Percentiles rank a stretch among this genome's conserved stretches.
These are phyloP conservation scores for Westerdykella ornata DNA, from an alignment of 2,329 filamentous ascomycete genomes.

Conservation along the genomic window DNA sequence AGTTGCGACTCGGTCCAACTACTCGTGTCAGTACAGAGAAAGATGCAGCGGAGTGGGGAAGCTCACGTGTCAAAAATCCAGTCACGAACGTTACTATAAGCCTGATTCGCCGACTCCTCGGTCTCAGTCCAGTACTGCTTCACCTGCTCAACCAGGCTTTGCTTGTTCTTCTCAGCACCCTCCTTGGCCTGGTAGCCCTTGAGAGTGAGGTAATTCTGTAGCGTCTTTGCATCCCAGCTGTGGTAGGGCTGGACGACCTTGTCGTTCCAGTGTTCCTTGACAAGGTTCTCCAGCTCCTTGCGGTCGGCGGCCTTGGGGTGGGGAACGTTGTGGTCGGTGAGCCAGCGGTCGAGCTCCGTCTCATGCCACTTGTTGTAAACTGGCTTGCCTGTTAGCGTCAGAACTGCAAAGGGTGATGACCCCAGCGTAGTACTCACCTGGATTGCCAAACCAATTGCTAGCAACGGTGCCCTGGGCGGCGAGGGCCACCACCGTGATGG, in stretches of 20 bases:
- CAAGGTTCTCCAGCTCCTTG: slow-evolving; percentile 86
- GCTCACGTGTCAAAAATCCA: slow-evolving; percentile 81
- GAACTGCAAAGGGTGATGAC: neutral
- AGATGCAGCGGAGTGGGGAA: neutral
- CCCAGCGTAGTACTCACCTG: slow-evolving; percentile 54
- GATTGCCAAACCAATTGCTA: slow-evolving; percentile 79
- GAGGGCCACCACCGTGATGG: slow-evolving; percentile 64
- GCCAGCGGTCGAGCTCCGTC: slow-evolving; percentile 94
- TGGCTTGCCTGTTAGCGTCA: slow-evolving; percentile 35
- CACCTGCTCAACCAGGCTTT: slow-evolving; percentile 62
- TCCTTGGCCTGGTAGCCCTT: slow-evolving; percentile 66
- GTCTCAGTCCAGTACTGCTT: slow-evolving; percentile 71
- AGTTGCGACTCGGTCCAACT: slow-evolving; percentile 91
- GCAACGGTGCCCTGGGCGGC: slow-evolving; percentile 63
- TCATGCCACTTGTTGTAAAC: slow-evolving; percentile 99
- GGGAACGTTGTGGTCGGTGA: slow-evolving; percentile 83
- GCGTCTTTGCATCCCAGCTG: slow-evolving; percentile 65
- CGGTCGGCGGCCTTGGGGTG: slow-evolving; percentile 87
- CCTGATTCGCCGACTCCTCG: slow-evolving; percentile 66
- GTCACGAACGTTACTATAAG: slow-evolving; percentile 67
- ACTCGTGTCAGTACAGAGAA: slow-evolving; percentile 31
- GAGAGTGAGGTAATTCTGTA: slow-evolving; percentile 59
- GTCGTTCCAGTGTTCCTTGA: slow-evolving; percentile 81
- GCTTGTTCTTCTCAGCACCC: slow-evolving; percentile 60
- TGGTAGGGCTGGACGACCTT: slow-evolving; percentile 70